phyloP scores from a whole-genome alignment of 2,329 filamentous ascomycete genomes.

The Cladosporium sp. region DNA sequence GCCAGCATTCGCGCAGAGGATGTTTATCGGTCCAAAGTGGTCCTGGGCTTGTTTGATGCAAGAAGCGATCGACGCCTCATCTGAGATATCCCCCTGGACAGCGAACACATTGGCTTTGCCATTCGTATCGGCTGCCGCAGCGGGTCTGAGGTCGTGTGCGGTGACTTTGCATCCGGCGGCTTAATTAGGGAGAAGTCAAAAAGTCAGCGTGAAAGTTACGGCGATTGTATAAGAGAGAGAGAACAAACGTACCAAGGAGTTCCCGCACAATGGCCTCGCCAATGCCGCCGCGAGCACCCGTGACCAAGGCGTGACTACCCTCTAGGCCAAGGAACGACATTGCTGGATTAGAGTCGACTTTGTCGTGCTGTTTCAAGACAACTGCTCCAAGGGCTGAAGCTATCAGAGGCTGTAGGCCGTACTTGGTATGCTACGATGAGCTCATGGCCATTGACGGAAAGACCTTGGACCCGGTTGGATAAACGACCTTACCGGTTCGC shows the following conservation, averaged over 20 bases:
- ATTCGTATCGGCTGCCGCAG: constrained; percentile 34
- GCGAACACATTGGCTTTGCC: constrained; percentile 39
- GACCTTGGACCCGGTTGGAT: background rate
- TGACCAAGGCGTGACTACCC: constrained; percentile 55
- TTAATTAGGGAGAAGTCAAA: constrained; percentile 25
- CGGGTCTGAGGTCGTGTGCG: constrained; percentile 50
- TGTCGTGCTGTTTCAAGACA: background rate
- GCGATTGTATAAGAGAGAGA: too few species aligned
- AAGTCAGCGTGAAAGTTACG: constrained; percentile 5
- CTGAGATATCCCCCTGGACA: constrained; percentile 50
- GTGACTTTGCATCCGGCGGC: constrained; percentile 57
- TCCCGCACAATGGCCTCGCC: constrained; percentile 53
- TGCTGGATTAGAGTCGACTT: background rate
- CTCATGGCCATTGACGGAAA: background rate
- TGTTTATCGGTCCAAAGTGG: constrained; percentile 53
- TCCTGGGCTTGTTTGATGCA: constrained; percentile 44
- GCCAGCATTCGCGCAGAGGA: constrained; percentile 55
- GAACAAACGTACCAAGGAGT: constrained; percentile 51
- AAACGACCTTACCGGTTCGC: background rate
- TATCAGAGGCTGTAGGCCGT: background rate
- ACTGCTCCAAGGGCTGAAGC: background rate
- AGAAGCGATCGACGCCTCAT: constrained; percentile 47
- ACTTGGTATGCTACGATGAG: background rate
- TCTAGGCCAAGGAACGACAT: constrained; percentile 52
- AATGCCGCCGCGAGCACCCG: constrained; percentile 55